These are phyloP conservation scores for Aspergillus amoenus DNA, from an alignment of 2,329 filamentous ascomycete genomes.

Conservation along the genomic window DNA sequence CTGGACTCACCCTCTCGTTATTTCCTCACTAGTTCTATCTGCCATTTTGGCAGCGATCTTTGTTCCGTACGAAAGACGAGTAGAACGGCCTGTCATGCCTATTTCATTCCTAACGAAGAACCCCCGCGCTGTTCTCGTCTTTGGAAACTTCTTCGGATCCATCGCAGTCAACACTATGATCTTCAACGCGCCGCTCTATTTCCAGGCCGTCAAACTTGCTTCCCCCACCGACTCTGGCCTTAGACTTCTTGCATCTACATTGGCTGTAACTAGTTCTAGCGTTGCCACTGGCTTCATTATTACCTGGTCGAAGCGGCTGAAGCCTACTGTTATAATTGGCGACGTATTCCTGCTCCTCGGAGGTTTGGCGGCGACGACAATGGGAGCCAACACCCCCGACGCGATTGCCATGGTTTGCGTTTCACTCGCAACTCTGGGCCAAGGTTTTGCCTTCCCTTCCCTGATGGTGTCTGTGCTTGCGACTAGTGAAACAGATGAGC, in stretches of 20 bases:
- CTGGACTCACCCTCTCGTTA: constrained; percentile 53
- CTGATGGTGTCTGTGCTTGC: constrained; percentile 65
- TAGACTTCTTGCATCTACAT: constrained; percentile 64
- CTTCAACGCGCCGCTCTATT: constrained; percentile 73
- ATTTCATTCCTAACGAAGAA: constrained; percentile 47
- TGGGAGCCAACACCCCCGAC: constrained; percentile 54
- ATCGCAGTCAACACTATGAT: constrained; percentile 57
- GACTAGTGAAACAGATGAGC: constrained; percentile 58
- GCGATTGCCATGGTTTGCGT: constrained; percentile 58
- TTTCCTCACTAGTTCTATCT: constrained; percentile 46
- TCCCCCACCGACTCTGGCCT: constrained; percentile 71
- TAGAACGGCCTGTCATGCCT: constrained; percentile 52
- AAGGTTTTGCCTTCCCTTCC: constrained; percentile 65
- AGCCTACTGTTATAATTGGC: constrained; percentile 59
- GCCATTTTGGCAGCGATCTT: constrained; percentile 39
- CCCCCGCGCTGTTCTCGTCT: constrained; percentile 51
- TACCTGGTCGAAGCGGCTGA: constrained; percentile 58
- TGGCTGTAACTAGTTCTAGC: constrained; percentile 56
- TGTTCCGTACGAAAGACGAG: constrained; percentile 42
- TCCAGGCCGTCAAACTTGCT: constrained; percentile 71
- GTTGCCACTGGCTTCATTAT: constrained; percentile 63
- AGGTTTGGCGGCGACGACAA: constrained; percentile 49
- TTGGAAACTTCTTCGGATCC: constrained; percentile 53
- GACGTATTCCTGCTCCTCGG: constrained; percentile 51
- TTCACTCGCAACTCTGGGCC: constrained; percentile 57